Percentiles rank a stretch among this genome's conserved stretches.
Evolutionary conservation across 2,329 filamentous ascomycete genomes (phyloP).

Genomic region (Paramyrothecium roridum): DNA sequence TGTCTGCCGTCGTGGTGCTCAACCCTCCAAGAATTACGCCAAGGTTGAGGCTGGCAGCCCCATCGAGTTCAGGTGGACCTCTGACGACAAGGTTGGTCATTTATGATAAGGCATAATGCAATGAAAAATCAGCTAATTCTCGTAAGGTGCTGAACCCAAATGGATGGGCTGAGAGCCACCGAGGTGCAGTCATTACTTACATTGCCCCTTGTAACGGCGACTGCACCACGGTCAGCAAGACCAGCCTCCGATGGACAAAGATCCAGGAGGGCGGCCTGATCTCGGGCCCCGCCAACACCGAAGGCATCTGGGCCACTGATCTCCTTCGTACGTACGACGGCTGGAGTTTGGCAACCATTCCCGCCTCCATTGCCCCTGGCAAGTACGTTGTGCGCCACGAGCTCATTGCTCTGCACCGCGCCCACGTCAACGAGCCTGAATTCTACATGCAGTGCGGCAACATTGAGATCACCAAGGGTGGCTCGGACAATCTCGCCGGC

Average conservation of each 20-base stretch:
- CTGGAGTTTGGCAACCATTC: slow-evolving; percentile 29
- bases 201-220: slow-evolving; percentile 57
- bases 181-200: slow-evolving; percentile 60
- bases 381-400: slow-evolving; percentile 50
- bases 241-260: slow-evolving; percentile 58
- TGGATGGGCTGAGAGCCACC: slow-evolving; percentile 33
- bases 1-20: slow-evolving; percentile 40
- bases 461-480: slow-evolving; percentile 34
- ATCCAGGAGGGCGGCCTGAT: slow-evolving; percentile 48
- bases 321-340: slow-evolving; percentile 37
- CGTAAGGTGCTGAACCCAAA: neutral
- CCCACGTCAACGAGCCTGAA: slow-evolving; percentile 42
- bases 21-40: slow-evolving; percentile 31
- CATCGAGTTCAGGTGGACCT: slow-evolving; percentile 36
- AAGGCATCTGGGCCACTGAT: slow-evolving; percentile 26
- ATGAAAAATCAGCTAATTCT: neutral
- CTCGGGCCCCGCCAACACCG: slow-evolving; percentile 9
- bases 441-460: slow-evolving; percentile 51
- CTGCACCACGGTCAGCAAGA: slow-evolving; percentile 52
- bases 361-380: slow-evolving; percentile 25
- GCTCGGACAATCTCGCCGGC: slow-evolving; percentile 29
- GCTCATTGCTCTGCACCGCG: slow-evolving; percentile 47
- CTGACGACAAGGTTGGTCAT: neutral
- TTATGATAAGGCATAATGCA: slow-evolving; percentile 7
- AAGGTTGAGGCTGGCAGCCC: slow-evolving; percentile 35